phyloP scores from a whole-genome alignment of 2,329 filamentous ascomycete genomes.

The Pestalotiopsis sp. region DNA sequence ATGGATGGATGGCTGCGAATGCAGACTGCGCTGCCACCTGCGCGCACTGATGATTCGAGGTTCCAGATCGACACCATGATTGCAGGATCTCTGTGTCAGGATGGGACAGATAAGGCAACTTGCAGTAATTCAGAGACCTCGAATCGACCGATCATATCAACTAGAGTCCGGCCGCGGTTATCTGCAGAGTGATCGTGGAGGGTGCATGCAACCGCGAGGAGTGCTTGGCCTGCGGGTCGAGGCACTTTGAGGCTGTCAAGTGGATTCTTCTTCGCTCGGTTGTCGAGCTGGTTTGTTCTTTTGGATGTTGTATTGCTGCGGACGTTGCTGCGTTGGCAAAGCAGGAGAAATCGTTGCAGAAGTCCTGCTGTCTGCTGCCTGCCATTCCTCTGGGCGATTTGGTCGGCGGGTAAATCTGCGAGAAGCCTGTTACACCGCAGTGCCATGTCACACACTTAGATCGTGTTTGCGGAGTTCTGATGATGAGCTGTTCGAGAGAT shows the following conservation, averaged over 20 bases:
- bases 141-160: background rate
- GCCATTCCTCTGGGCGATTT: background rate
- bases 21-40: too few species aligned
- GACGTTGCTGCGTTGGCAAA: background rate
- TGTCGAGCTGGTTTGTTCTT: background rate
- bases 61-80: background rate
- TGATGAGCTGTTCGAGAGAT: background rate
- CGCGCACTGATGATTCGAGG: background rate
- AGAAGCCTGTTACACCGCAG: background rate
- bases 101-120: background rate
- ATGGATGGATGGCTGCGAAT: background rate
- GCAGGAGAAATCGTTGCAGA: background rate
- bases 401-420: background rate
- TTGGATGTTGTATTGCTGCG: background rate
- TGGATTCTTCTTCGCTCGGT: background rate
- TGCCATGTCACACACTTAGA: background rate
- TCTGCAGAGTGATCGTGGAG: background rate
- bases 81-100: background rate
- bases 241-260: background rate
- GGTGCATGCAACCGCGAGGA: background rate
- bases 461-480: background rate
- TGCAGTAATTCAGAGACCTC: background rate
- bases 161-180: background rate
- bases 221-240: background rate
- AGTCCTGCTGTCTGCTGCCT: background rate